Percentiles rank a stretch among this genome's conserved stretches.
Conservation (phyloP, 1,139 yeast genomes). For the Taphrina flavorubra region DNA sequence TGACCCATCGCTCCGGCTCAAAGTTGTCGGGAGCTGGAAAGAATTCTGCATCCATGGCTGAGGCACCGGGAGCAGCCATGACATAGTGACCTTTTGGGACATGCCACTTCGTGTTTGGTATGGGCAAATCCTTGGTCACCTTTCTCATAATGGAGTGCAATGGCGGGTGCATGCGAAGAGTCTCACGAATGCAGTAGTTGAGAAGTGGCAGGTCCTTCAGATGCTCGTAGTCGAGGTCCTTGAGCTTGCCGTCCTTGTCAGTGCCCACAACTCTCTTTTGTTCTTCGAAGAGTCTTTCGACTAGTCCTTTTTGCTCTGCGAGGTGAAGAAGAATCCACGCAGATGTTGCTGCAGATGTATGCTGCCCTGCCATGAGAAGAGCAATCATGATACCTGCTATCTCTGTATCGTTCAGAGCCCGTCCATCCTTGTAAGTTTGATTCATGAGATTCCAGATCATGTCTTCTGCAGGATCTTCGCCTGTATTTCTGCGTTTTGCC, state of each 20-base stretch:
- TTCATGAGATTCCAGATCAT: slow-evolving; percentile 84
- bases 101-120: slow-evolving; percentile 78
- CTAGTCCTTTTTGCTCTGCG: slow-evolving; percentile 82
- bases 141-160: slow-evolving; percentile 93
- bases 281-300: slow-evolving; percentile 78
- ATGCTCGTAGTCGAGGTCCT: slow-evolving; percentile 71
- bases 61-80: slow-evolving; percentile 90
- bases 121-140: slow-evolving; percentile 76
- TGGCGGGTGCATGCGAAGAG: slow-evolving; percentile 94
- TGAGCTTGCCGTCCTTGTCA: slow-evolving; percentile 47
- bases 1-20: slow-evolving; percentile 86
- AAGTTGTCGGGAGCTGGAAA: slow-evolving; percentile 75
- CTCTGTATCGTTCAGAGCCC: slow-evolving; percentile 90
- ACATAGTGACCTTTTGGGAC: slow-evolving; percentile 91
- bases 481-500: slow-evolving; percentile 65
- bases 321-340: slow-evolving; percentile 93
- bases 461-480: slow-evolving; percentile 82
- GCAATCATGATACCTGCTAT: slow-evolving; percentile 94
- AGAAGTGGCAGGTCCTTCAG: slow-evolving; percentile 80
- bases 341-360: slow-evolving; percentile 94
- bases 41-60: slow-evolving; percentile 74
- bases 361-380: slow-evolving; percentile 98
- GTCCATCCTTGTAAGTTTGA: slow-evolving; percentile 91
- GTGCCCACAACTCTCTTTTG: slow-evolving; percentile 67
- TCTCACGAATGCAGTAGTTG: slow-evolving; percentile 85